These are phyloP conservation scores for Chrysosporium keratinophilum DNA, from an alignment of 2,329 filamentous ascomycete species.

Conservation along the genomic window DNA sequence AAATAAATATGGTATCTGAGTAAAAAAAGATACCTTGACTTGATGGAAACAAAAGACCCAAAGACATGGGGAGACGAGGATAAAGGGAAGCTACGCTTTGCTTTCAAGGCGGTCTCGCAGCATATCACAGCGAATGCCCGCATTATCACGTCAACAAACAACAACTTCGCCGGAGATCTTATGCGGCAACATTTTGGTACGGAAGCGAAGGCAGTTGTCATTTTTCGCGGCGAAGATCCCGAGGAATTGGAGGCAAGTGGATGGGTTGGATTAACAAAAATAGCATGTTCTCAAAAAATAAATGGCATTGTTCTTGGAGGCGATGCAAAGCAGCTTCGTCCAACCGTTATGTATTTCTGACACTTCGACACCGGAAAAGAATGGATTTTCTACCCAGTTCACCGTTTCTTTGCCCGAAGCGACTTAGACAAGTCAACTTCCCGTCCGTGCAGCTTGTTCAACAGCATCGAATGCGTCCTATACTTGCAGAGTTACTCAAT, in stretches of 20 bases:
- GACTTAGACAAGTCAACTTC: not conserved
- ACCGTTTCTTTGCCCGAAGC: not conserved
- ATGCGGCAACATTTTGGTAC: too few species aligned
- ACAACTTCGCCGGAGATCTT: too few species aligned
- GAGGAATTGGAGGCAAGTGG: slow-evolving; percentile 20
- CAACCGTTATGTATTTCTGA: slow-evolving; percentile 3
- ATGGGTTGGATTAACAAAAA: slow-evolving; percentile 18
- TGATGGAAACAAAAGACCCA: too few species aligned
- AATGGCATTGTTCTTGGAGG: not conserved
- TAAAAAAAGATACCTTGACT: too few species aligned
- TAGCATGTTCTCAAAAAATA: not conserved
- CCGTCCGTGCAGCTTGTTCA: not conserved
- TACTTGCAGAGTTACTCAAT: not conserved
- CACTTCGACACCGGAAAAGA: not conserved
- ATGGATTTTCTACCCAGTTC: not conserved
- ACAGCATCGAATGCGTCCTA: not conserved
- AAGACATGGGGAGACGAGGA: too few species aligned
- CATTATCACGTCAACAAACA: too few species aligned
- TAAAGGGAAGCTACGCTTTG: too few species aligned
- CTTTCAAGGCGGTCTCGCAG: too few species aligned
- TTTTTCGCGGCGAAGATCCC: too few species aligned
- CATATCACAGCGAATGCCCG: too few species aligned
- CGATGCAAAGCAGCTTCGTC: not conserved
- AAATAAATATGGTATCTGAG: too few species aligned
- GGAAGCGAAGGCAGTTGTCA: too few species aligned